Conservation (phyloP, 306 rosid genomes). For the Vachellia collinsii region DNA sequence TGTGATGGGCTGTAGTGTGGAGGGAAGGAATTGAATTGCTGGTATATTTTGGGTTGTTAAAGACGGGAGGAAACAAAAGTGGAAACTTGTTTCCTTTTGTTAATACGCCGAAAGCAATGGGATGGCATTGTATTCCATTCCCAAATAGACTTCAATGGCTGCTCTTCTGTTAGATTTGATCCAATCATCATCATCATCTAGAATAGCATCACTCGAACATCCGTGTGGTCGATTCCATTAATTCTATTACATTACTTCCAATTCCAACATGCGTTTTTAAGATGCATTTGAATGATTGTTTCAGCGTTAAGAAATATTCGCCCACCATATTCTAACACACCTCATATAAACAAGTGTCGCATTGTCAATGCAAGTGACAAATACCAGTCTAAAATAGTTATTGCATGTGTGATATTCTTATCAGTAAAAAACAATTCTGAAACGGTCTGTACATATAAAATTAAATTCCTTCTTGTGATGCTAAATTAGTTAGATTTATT, state of each 20-base stretch:
- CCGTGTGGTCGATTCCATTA: not conserved
- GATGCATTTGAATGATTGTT: not conserved
- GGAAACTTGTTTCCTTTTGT: not conserved
- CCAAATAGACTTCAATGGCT: slow-evolving; percentile 29
- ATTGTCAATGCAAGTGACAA: not conserved
- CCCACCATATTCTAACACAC: not conserved
- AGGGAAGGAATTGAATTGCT: no score
- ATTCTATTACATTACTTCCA: not conserved
- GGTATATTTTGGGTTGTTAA: not conserved
- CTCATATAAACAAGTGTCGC: not conserved
- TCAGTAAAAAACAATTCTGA: not conserved
- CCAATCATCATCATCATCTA: not conserved
- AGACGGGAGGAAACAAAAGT: not conserved
- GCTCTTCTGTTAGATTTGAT: slow-evolving; percentile 22
- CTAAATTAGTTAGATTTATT: not conserved
- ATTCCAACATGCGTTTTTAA: not conserved
- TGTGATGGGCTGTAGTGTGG: no score
- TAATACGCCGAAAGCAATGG: not conserved
- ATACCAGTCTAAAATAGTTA: not conserved
- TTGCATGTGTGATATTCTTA: not conserved
- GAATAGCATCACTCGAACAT: slow-evolving; percentile 12
- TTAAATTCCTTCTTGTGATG: not conserved
- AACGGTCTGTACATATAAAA: not conserved
- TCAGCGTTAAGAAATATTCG: not conserved
- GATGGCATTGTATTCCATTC: slow-evolving; percentile 36